Percentiles rank a stretch among this genome's conserved stretches.
phyloP scores from a whole-genome alignment of 2,329 filamentous ascomycete species.

The Botrytis paeoniae region DNA sequence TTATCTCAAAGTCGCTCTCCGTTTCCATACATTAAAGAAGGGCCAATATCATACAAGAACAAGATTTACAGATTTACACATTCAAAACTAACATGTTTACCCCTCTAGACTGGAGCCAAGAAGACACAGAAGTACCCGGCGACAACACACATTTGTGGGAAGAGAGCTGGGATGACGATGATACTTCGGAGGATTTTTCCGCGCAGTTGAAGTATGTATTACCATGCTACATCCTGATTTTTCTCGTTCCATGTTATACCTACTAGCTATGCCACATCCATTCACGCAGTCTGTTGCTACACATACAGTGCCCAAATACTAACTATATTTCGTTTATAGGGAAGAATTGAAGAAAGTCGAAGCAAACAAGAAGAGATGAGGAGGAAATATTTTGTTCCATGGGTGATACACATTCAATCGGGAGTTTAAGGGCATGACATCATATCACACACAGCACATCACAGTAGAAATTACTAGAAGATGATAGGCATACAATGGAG shows the following conservation, averaged over 20 bases:
- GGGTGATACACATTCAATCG: background rate
- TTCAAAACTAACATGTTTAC: constrained; percentile 19
- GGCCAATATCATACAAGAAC: background rate
- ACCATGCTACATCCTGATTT: background rate
- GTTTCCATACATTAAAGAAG: background rate
- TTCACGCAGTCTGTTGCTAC: background rate
- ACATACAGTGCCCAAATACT: background rate
- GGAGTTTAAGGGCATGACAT: constrained; percentile 15
- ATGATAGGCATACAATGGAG: constrained; percentile 1
- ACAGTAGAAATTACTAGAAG: constrained; percentile 9
- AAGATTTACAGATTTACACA: background rate
- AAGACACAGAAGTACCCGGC: constrained; percentile 81
- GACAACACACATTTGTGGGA: constrained; percentile 89
- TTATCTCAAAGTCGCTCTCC: background rate
- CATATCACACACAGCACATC: constrained; percentile 8
- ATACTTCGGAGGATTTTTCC: constrained; percentile 94
- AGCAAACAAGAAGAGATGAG: constrained; percentile 62
- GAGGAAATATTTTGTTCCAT: background rate
- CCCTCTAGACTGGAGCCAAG: constrained; percentile 78
- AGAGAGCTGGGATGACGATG: constrained; percentile 99
- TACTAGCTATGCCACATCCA: background rate
- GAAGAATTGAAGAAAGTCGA: constrained; percentile 96
- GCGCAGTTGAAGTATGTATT: constrained; percentile 79
- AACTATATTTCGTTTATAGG: constrained; percentile 44
- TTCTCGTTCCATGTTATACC: background rate